These are phyloP conservation scores for Chaetomium fimeti DNA, from an alignment of 495 filamentous ascomycete species.

Conservation along the genomic window DNA sequence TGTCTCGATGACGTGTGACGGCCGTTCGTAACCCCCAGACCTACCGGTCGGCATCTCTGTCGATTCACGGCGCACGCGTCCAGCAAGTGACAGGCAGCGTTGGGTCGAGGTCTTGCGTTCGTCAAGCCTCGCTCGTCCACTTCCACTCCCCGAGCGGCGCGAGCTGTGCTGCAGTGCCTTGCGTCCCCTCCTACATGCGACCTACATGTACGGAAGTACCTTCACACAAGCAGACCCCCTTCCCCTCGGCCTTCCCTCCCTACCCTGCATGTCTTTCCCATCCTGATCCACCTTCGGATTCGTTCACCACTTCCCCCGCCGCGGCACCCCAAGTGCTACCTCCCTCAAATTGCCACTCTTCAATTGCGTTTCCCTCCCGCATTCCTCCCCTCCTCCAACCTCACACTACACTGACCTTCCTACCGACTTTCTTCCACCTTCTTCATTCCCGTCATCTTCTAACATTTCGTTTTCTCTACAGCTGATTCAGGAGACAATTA, in stretches of 20 bases:
- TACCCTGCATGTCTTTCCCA: conserved; percentile 46
- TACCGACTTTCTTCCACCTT: conserved; percentile 18
- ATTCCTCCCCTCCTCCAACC: conserved; percentile 24
- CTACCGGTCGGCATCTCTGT: conserved; percentile 29
- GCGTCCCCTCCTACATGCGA: conserved; percentile 38
- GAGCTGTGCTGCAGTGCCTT: conserved; percentile 41
- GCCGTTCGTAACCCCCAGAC: conserved; percentile 35
- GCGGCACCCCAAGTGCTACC: conserved; percentile 34
- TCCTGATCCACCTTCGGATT: conserved; percentile 40
- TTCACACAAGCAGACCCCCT: conserved; percentile 21
- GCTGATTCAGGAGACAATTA: conserved; percentile 55
- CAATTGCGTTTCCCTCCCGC: conserved; percentile 30
- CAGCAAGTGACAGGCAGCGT: conserved; percentile 15
- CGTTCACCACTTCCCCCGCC: conserved; percentile 33
- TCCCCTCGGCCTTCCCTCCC: conserved; percentile 25
- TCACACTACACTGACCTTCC: conserved; percentile 13
- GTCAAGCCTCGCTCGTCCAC: conserved; percentile 32
- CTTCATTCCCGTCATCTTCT: conserved; percentile 34
- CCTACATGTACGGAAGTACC: conserved; percentile 31
- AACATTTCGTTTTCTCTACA: conserved; percentile 41
- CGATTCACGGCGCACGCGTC: conserved; percentile 27
- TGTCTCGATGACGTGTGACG: conserved; percentile 47
- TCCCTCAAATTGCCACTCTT: conserved; percentile 37
- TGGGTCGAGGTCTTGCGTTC: conserved; percentile 16
- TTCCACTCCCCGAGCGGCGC: conserved; percentile 34